Base-by-base conservation (phyloP, 2,329 filamentous ascomycete species). In the Penicillium griseofulvum region DNA sequence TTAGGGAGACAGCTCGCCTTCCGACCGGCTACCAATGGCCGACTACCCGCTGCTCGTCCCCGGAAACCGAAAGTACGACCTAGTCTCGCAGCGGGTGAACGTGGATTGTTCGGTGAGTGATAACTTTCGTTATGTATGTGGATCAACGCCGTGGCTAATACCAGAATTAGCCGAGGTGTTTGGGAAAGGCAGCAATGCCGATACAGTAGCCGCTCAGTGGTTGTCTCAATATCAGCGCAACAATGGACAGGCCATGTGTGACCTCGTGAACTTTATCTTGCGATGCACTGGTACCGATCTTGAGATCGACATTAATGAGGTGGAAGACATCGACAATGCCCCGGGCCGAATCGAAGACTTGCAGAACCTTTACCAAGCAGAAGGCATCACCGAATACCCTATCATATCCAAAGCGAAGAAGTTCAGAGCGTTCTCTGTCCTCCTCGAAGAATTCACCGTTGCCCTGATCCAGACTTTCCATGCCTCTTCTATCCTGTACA, bases 341-440 rank as follows among this genome's bases (percentile, higher is more conserved):
- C 85, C 89, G 17, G 87, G 86, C 67, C 87, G 86, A 68, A 78
- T 99, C 43, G 80, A 83, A 22, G 92, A 97, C 65, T 80, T 99
- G n/a, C 90, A 97, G 73, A 87, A 89, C 58, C 86, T 92, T 58
- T 96, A 92, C 69, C 88, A 94, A 72, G 85, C 87, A 79, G 83
- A 88, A 81, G 85, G 89, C 70, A 87, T 93, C 47, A 88, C 89
- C 31, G 94, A 97, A 46, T 99, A 99, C 68, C 94, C 94, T 37
- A 83, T 99, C 42, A 89, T 96, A 55, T 89, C 91, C 16, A 92
- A 87, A 74, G 83, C 87, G 37, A 93, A 89, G 71, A 86, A 85
- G 55, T 88, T 85, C 60, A 84, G 85, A 61, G 84, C 87, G 26
- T 97, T 97, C 75, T 89, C 90, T 60, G 82, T 88, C 37, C 81